A percentile compares a stretch with the other conserved stretches of the same genome.
phyloP scores from a whole-genome alignment of 106 monocot genomes.

The Xerophyta viscosa region DNA sequence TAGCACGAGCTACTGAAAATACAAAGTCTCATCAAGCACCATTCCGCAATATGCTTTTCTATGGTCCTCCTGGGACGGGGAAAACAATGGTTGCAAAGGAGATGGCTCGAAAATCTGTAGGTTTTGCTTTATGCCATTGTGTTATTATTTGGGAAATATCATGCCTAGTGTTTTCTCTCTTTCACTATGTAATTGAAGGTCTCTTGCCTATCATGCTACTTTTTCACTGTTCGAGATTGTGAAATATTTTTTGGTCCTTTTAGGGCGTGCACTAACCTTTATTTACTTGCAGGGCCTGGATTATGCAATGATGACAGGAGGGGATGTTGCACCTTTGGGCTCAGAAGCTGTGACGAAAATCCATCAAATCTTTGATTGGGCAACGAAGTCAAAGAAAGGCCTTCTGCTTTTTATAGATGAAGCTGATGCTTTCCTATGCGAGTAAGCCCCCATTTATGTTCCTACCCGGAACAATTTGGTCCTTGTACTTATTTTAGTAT shows the following conservation, averaged over 20 bases:
- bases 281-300: conserved; percentile 74
- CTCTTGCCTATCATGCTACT: too few species aligned
- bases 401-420: conserved; percentile 91
- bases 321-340: conserved; percentile 94
- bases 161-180: too few species aligned
- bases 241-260: too few species aligned
- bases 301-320: conserved; percentile 99
- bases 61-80: conserved; percentile 92
- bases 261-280: too few species aligned
- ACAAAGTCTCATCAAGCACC: conserved; percentile 94
- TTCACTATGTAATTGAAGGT: too few species aligned
- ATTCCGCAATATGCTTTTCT: conserved; percentile 96
- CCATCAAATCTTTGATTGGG: conserved; percentile 99
- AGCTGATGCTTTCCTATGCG: conserved; percentile 95
- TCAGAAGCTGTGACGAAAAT: conserved; percentile 95
- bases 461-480: background rate
- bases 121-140: background rate
- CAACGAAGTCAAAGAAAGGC: conserved; percentile 84
- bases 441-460: conserved; percentile 40
- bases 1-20: conserved; percentile 85
- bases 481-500: too few species aligned
- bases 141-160: background rate
- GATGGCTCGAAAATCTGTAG: conserved; percentile 92
- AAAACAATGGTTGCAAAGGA: conserved; percentile 92
- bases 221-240: too few species aligned